Evolutionary conservation across 306 rosid species (phyloP).

Genomic region (Lablab purpureus): DNA sequence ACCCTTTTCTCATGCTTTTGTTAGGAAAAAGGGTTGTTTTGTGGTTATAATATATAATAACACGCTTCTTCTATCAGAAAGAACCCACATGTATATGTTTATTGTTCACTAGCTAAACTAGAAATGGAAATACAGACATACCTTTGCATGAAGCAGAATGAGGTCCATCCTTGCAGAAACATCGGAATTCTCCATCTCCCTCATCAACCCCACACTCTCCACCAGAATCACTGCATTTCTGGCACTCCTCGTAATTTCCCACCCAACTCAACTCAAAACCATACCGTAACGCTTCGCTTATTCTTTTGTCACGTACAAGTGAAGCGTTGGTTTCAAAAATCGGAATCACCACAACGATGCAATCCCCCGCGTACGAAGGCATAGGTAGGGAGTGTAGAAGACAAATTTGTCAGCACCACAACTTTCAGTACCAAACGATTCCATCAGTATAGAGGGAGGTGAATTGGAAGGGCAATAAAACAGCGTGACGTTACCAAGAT

Average conservation of each 20-base stretch:
- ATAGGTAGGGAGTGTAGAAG: fast-evolving
- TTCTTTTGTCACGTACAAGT: fast-evolving
- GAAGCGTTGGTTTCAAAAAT: not conserved
- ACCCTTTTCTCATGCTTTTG: not conserved
- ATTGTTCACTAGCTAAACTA: not conserved
- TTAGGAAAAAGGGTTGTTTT: not conserved
- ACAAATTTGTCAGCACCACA: not conserved
- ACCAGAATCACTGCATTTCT: not conserved
- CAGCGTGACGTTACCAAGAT: not conserved
- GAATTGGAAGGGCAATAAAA: slow-evolving; percentile 14
- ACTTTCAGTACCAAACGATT: fast-evolving
- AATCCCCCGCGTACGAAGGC: fast-evolving
- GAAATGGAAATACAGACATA: slow-evolving; percentile 2
- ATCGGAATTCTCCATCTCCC: slow-evolving; percentile 27
- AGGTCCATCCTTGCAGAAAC: slow-evolving; percentile 49
- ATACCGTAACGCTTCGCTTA: fast-evolving
- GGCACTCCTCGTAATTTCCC: not conserved
- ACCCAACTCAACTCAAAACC: slow-evolving; percentile 46
- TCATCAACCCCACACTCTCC: slow-evolving; percentile 39
- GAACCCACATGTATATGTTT: not conserved
- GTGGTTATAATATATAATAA: not conserved
- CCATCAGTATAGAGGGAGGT: too few relatives aligned
- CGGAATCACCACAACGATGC: not conserved
- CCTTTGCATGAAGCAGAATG: slow-evolving; percentile 21
- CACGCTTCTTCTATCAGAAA: not conserved